Percentiles rank a stretch among this genome's conserved stretches.
Evolutionary conservation across 1,284 basidiomycete genomes (phyloP).

Genomic region (Trametes sp.): DNA sequence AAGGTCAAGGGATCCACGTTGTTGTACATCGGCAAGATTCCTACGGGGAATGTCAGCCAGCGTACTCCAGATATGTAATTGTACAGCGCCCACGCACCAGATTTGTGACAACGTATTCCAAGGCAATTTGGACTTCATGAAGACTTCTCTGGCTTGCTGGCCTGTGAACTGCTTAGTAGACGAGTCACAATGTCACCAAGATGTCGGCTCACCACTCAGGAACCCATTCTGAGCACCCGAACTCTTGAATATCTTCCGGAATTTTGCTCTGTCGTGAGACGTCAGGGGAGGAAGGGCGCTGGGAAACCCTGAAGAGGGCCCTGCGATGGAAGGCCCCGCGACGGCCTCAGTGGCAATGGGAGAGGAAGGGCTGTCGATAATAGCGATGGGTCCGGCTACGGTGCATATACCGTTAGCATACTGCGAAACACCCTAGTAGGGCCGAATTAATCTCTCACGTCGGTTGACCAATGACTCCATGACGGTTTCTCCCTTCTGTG

Average conservation of each 20-base stretch:
- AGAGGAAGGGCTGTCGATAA: constrained; percentile 72
- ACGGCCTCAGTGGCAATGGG: constrained; percentile 12
- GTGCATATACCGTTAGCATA: neutral
- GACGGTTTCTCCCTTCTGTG: constrained; percentile 83
- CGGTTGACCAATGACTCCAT: constrained; percentile 64
- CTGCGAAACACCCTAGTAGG: neutral
- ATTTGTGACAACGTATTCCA: constrained; percentile 91
- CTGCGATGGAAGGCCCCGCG: constrained; percentile 23
- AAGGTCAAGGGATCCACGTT: constrained; percentile 87
- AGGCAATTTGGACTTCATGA: constrained; percentile 90
- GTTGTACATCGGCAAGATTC: constrained; percentile 94
- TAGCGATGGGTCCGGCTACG: constrained; percentile 81
- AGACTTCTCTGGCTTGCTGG: constrained; percentile 89
- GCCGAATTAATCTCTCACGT: constrained; percentile 53
- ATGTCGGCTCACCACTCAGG: constrained; percentile 63
- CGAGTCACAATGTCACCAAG: neutral
- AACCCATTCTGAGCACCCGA: constrained; percentile 77
- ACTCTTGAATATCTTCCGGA: constrained; percentile 73
- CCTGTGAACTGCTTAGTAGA: constrained; percentile 49
- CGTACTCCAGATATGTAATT: neutral
- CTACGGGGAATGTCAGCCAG: constrained; percentile 48
- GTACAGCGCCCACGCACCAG: constrained; percentile 65
- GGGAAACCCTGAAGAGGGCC: constrained; percentile 17
- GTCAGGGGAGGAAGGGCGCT: constrained; percentile 63
- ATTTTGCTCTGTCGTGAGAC: constrained; percentile 82